Evolutionary conservation across 1,284 basidiomycete species (phyloP).

Genomic region (Porogramme epimiltina): DNA sequence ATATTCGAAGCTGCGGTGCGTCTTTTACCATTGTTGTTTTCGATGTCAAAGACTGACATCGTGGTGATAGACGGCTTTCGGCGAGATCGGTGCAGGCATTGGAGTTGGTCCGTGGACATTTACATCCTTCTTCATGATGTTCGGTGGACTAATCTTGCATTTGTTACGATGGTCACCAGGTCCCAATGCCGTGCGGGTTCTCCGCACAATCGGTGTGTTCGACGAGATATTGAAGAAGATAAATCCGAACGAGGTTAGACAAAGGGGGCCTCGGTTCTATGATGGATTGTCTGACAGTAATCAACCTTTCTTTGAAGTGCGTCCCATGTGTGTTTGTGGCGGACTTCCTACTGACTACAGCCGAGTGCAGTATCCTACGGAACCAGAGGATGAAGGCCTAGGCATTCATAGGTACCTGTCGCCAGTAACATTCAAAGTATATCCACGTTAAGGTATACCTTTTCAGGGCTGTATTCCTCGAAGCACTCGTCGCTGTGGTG

Average conservation of each 20-base stretch:
- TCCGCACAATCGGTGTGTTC: constrained; percentile 46
- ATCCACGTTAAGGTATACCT: background rate
- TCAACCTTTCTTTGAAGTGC: constrained; percentile 48
- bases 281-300: constrained; percentile 42
- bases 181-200: constrained; percentile 49
- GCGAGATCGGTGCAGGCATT: constrained; percentile 10
- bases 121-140: background rate
- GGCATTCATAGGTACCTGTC: constrained; percentile 33
- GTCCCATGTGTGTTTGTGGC: too few relatives aligned
- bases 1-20: constrained; percentile 36
- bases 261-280: constrained; percentile 41
- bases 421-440: too few relatives aligned
- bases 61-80: constrained; percentile 2
- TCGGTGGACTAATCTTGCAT: background rate
- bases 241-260: constrained; percentile 36
- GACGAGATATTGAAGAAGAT: constrained; percentile 44
- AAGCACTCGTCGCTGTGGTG: constrained; percentile 47
- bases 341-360: too few relatives aligned
- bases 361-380: background rate
- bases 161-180: constrained; percentile 34
- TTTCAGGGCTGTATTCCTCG: constrained; percentile 49
- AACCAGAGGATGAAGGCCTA: constrained; percentile 32
- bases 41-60: background rate
- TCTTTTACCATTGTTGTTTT: background rate
- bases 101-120: constrained; percentile 9